phyloP scores from a whole-genome alignment of 2,329 filamentous ascomycete species.

The Tympanopsis confertula region DNA sequence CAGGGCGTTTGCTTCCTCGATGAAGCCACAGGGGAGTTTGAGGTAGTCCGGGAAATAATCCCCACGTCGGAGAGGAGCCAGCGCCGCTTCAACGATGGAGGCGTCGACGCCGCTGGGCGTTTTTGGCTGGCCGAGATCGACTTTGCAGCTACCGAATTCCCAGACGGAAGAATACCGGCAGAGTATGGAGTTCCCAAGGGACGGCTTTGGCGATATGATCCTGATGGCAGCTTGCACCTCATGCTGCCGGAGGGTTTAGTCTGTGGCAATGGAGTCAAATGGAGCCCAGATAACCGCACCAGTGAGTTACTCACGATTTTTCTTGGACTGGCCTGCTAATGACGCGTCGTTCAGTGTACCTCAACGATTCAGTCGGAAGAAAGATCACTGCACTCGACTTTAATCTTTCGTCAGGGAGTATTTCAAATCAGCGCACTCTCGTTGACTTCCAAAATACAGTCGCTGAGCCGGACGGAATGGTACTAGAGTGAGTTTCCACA shows the following conservation, averaged over 20 bases:
- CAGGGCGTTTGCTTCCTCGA: conserved; percentile 22
- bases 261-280: conserved; percentile 21
- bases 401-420: conserved; percentile 15
- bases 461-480: conserved; percentile 23
- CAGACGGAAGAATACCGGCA: conserved; percentile 14
- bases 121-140: conserved; percentile 24
- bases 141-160: conserved; percentile 16
- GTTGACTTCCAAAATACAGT: conserved; percentile 12
- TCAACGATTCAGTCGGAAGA: conserved; percentile 19
- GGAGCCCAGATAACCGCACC: conserved; percentile 21
- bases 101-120: conserved; percentile 17
- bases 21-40: conserved; percentile 19
- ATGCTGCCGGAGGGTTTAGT: conserved; percentile 18
- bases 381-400: conserved; percentile 18
- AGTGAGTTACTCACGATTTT: conserved; percentile 9
- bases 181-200: conserved; percentile 14
- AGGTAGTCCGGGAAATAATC: conserved; percentile 22
- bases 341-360: conserved; percentile 14
- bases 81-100: conserved; percentile 21
- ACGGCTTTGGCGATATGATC: conserved; percentile 12
- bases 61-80: conserved; percentile 12
- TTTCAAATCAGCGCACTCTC: conserved; percentile 16
- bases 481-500: conserved; percentile 17
- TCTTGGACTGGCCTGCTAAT: not conserved
- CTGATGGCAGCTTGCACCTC: conserved; percentile 15